A percentile compares a stretch with the other conserved stretches of the same genome.
These are phyloP conservation scores for Sungouiella thailandica DNA, from an alignment of 805 yeast species.

Conservation along the genomic window DNA sequence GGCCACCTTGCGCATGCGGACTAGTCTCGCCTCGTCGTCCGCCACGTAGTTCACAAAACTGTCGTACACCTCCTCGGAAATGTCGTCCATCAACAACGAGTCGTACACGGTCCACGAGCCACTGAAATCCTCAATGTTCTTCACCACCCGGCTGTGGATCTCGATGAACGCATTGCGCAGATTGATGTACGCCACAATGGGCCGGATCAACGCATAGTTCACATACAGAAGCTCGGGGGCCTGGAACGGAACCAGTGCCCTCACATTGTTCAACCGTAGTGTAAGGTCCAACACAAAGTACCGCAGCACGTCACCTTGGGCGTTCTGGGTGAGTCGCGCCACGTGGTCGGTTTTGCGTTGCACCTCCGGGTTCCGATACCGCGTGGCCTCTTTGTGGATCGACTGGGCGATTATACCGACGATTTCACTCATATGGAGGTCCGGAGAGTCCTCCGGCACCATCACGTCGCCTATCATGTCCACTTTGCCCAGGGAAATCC, in stretches of 20 bases:
- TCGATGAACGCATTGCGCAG: slow-evolving; percentile 87
- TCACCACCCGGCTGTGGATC: slow-evolving; percentile 74
- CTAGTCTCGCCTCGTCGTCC: slow-evolving; percentile 73
- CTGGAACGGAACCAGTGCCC: slow-evolving; percentile 85
- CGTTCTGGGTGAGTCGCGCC: slow-evolving; percentile 22
- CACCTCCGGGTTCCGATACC: slow-evolving; percentile 33
- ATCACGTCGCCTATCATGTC: slow-evolving; percentile 90
- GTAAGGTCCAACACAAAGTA: slow-evolving; percentile 76
- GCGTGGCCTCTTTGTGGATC: slow-evolving; percentile 44
- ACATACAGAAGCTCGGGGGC: slow-evolving; percentile 85
- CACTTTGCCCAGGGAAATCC: slow-evolving; percentile 91
- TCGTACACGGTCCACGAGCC: slow-evolving; percentile 98
- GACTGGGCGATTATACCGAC: slow-evolving; percentile 43
- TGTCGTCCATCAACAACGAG: slow-evolving; percentile 83
- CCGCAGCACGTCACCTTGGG: slow-evolving; percentile 36
- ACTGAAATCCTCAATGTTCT: slow-evolving; percentile 75
- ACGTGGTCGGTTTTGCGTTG: slow-evolving; percentile 27
- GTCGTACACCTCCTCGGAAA: slow-evolving; percentile 83
- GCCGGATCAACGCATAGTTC: slow-evolving; percentile 87
- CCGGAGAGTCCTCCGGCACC: slow-evolving; percentile 64
- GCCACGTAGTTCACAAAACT: slow-evolving; percentile 85
- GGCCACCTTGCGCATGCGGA: slow-evolving; percentile 77
- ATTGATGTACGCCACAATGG: slow-evolving; percentile 93
- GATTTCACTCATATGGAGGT: slow-evolving; percentile 43
- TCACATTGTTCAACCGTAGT: slow-evolving; percentile 74